phyloP scores from a whole-genome alignment of 2,329 filamentous ascomycete genomes.

The Penicillium sp. region DNA sequence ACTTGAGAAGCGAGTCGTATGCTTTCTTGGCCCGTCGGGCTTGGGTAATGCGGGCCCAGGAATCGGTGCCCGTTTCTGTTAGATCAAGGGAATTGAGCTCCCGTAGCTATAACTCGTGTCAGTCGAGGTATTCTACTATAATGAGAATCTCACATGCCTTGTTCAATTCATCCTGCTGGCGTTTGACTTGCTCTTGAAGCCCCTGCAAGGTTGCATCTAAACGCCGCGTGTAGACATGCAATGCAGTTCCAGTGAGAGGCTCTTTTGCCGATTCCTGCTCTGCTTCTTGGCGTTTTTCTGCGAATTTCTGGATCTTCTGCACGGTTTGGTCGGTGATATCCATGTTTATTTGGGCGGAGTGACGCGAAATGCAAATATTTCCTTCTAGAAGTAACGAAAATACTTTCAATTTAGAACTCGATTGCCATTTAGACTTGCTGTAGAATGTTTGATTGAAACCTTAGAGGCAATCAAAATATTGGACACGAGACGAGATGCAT shows the following conservation, averaged over 20 bases:
- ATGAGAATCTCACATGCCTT: constrained; percentile 36
- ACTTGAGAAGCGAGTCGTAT: constrained; percentile 61
- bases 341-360: constrained; percentile 21
- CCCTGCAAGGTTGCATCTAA: constrained; percentile 67
- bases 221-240: constrained; percentile 35
- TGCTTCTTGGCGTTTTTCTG: constrained; percentile 33
- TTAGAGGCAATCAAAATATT: constrained; percentile 1
- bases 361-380: background rate
- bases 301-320: constrained; percentile 36
- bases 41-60: constrained; percentile 43
- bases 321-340: constrained; percentile 32
- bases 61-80: constrained; percentile 28
- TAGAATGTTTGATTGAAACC: background rate
- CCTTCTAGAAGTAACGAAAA: background rate
- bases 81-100: constrained; percentile 32
- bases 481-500: background rate
- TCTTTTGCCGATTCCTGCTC: constrained; percentile 35
- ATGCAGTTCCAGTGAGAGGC: constrained; percentile 26
- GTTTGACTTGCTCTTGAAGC: constrained; percentile 55
- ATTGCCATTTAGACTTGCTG: background rate
- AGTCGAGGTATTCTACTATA: constrained; percentile 6
- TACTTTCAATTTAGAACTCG: background rate
- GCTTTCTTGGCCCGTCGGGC: constrained; percentile 59
- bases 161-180: constrained; percentile 49
- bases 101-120: constrained; percentile 32